phyloP scores from a whole-genome alignment of 768 basidiomycete species.

The Russula ochroleuca region DNA sequence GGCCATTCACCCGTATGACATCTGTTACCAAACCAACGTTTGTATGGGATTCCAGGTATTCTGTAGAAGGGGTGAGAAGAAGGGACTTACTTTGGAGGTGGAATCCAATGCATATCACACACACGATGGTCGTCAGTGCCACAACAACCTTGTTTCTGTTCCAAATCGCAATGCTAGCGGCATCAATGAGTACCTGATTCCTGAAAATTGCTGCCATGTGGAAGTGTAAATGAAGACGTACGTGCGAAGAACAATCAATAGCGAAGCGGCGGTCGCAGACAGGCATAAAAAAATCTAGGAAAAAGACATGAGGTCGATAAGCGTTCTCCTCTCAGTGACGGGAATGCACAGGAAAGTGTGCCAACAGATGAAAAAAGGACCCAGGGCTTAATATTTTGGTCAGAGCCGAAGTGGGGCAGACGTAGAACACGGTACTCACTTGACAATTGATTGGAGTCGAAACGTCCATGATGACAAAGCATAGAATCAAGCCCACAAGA shows the following conservation, averaged over 20 bases:
- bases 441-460: neutral
- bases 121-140: neutral
- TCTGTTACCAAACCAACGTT: neutral
- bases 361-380: neutral
- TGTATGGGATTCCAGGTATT: neutral
- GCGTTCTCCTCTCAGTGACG: neutral
- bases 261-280: neutral
- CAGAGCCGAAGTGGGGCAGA: neutral
- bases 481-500: neutral
- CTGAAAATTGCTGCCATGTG: neutral
- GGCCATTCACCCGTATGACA: neutral
- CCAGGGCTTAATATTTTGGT: neutral
- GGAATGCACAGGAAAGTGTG: neutral
- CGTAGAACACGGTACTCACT: neutral
- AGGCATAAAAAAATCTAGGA: neutral
- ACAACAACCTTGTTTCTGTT: neutral
- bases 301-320: neutral
- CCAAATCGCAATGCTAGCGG: conserved; percentile 11
- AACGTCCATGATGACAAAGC: neutral
- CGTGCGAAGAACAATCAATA: conserved; percentile 10
- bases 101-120: neutral
- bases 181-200: neutral
- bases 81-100: conserved; percentile 1
- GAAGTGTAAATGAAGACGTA: neutral
- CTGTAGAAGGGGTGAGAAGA: neutral